Evolutionary conservation across 192 early-diverging fungal species (phyloP), one percentile per base, ranked within the genome.

Genomic region (Gaertneriomyces sp.): DNA sequence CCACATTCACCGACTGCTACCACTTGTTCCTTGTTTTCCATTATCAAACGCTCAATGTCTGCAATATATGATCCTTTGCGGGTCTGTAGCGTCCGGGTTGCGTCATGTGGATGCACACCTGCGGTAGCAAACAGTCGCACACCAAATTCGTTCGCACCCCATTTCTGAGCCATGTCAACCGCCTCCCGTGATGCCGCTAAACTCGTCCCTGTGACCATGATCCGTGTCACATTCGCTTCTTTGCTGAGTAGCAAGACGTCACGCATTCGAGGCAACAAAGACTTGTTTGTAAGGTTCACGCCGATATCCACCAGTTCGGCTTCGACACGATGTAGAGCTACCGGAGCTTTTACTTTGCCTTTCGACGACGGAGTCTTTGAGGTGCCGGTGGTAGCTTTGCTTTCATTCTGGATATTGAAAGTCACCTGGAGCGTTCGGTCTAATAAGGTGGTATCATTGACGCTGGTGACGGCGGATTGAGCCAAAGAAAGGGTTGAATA

Each of bases 1-100:
- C 96, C 96, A 63, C 91, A 94, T 66, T 98, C 96, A 41, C 96
- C 96, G 67, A 98, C 83, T 2, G 95, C 96, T 3, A 94, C 91
- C 0, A 98, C 81, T 44, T 82, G 20, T 42, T 62, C 57, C 38
- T 47, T 3, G 19, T 53, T 65, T 5, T 25, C 25, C 10, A 5
- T 17, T n/a, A 66, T 64, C 60, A 70, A 45, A 10, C n/a, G 43
- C 17, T 75, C 69, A 14, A 42, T 42, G 12, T 58, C 49, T 53
- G 60, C 45, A 16, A 72, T 46, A 43, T 59, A 33, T 17, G 10
- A 46, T 46, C 9, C 5, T 52, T 52, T 52, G 0, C n/a, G 45
- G 2, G 16, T 11, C 6, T 41, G 12, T 7, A 68, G 14, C 17
- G 39, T 25, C 2, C 54, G 58, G 5, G 47, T 42, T 16, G 70